These are phyloP conservation scores for Lodderomyces jiufengensis DNA, from an alignment of 1,139 yeast genomes.

Conservation along the genomic window DNA sequence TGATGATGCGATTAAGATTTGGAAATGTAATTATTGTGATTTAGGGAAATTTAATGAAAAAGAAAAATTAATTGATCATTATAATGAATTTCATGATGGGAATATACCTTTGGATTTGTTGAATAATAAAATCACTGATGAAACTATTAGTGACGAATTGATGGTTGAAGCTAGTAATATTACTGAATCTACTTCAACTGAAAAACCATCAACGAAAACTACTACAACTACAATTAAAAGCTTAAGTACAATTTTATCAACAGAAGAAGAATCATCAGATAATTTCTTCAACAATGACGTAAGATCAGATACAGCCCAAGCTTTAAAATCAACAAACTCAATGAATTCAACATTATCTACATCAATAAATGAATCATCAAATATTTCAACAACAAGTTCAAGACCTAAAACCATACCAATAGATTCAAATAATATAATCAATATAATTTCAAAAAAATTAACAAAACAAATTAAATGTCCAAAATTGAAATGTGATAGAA, in stretches of 20 bases:
- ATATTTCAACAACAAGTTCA: conserved; percentile 22
- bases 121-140: too few relatives aligned
- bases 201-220: neutral
- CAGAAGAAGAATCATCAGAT: conserved; percentile 7
- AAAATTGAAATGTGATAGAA: conserved; percentile 42
- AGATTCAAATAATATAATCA: conserved; percentile 21
- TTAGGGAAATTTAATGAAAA: conserved; percentile 35
- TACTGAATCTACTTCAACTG: too few relatives aligned
- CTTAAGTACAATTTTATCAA: neutral
- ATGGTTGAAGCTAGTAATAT: too few relatives aligned
- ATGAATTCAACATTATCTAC: conserved; percentile 17
- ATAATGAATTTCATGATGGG: conserved; percentile 42
- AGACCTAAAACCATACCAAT: conserved; percentile 10
- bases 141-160: too few relatives aligned
- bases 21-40: conserved; percentile 59
- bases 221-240: too few relatives aligned
- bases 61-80: conserved; percentile 36
- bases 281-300: conserved; percentile 11
- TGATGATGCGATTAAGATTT: conserved; percentile 51
- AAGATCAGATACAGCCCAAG: conserved; percentile 17
- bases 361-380: conserved; percentile 6
- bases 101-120: conserved; percentile 33
- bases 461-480: conserved; percentile 42
- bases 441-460: conserved; percentile 35
- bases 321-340: conserved; percentile 26